Conservation (phyloP, 2,329 filamentous ascomycete species). For the Neonectria neomacrospora region DNA sequence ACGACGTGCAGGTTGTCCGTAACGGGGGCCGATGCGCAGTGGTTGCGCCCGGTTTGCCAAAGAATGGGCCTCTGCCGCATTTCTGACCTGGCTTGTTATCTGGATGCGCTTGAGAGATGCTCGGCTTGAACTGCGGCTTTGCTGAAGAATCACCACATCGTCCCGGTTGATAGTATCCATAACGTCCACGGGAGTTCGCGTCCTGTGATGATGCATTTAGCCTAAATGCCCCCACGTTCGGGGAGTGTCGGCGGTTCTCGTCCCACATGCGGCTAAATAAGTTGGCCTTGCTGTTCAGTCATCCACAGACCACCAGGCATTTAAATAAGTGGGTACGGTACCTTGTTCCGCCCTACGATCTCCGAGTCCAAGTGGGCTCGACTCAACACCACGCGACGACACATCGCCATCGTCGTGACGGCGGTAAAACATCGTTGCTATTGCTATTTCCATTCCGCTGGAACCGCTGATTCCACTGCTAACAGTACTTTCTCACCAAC, state of each 20-base stretch:
- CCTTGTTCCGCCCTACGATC: neutral
- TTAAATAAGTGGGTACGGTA: conserved; percentile 7
- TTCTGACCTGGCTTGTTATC: neutral
- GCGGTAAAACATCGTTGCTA: neutral
- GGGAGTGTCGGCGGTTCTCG: conserved; percentile 34
- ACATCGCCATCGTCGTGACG: neutral
- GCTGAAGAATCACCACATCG: neutral
- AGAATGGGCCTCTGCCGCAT: conserved; percentile 3
- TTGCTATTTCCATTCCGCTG: neutral
- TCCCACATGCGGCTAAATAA: conserved; percentile 42
- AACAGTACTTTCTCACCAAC: neutral
- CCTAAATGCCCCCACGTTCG: conserved; percentile 33
- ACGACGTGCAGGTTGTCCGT: conserved; percentile 28
- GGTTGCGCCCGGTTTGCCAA: neutral
- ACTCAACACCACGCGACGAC: conserved; percentile 14
- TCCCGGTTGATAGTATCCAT: neutral
- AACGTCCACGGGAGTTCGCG: neutral
- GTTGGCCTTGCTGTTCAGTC: conserved; percentile 7
- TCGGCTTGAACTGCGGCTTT: neutral
- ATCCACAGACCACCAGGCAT: conserved; percentile 22
- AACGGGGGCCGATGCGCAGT: conserved; percentile 24
- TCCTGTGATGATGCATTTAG: conserved; percentile 35
- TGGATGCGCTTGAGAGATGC: neutral
- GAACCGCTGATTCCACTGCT: neutral
- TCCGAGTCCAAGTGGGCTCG: neutral